phyloP scores from a whole-genome alignment of 1,139 yeast species.

The Suhomyces chickasaworum region DNA sequence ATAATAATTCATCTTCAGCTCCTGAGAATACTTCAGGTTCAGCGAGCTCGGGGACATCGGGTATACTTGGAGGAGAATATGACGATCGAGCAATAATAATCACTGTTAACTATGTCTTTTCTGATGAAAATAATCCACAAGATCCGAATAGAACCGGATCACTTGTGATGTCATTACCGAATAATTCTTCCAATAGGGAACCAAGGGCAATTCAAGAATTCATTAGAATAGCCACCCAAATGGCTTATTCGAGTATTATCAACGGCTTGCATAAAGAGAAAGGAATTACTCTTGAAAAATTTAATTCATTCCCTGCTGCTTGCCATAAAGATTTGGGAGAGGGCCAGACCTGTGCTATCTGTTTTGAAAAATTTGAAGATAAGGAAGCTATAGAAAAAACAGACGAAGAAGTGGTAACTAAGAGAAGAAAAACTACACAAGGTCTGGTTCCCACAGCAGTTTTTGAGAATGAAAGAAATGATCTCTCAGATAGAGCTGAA shows the following conservation, averaged over 20 bases:
- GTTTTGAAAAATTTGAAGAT: slow-evolving; percentile 57
- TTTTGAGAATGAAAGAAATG: slow-evolving; percentile 8
- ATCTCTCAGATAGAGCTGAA: background rate
- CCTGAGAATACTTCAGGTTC: slow-evolving; percentile 2
- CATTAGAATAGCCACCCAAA: slow-evolving; percentile 65
- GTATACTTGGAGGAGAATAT: slow-evolving; percentile 6
- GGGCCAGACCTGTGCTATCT: slow-evolving; percentile 59
- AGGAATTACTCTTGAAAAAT: slow-evolving; percentile 56
- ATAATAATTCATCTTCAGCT: background rate
- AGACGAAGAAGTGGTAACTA: slow-evolving; percentile 23
- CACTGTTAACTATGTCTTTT: slow-evolving; percentile 48
- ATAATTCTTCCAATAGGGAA: slow-evolving; percentile 57
- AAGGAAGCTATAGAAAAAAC: slow-evolving; percentile 12
- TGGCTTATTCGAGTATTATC: slow-evolving; percentile 65
- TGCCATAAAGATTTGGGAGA: slow-evolving; percentile 31
- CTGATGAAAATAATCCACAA: slow-evolving; percentile 44
- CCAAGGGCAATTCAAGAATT: slow-evolving; percentile 57
- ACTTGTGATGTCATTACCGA: slow-evolving; percentile 62
- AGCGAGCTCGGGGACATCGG: background rate
- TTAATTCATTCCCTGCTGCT: slow-evolving; percentile 49
- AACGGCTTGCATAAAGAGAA: slow-evolving; percentile 42
- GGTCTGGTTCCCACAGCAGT: slow-evolving; percentile 10
- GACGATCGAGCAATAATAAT: slow-evolving; percentile 37
- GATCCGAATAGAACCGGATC: slow-evolving; percentile 55
- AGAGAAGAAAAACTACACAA: slow-evolving; percentile 12